Base-by-base conservation (phyloP, 106 monocot species). In the Agapanthus africanus region DNA sequence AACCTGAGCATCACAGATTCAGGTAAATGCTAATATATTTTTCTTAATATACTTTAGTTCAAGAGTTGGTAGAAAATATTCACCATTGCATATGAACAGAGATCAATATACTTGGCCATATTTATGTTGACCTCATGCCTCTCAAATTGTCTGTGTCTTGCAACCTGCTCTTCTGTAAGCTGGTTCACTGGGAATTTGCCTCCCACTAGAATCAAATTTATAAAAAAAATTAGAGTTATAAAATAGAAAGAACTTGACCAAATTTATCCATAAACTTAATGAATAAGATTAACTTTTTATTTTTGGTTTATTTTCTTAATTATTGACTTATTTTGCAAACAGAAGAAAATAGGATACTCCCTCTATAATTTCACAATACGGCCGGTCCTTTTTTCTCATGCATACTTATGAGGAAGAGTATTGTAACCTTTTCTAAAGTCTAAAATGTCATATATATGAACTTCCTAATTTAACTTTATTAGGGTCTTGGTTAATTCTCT, bases 141-240 rank as follows among this genome's bases (percentile, higher is more conserved):
- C 46, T 89, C 79, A 8, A 60, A 27, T 22, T 39, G 30, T 72
- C 77, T 79, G 46, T 70, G 75, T 35, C 71, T 71, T 70, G 11
- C 18, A 7, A 82, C 75, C 18, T 79, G 67, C 33, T 77, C 59
- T 32, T 79, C 70, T 34, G 64, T 22, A 19, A 89, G 63, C 54
- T 79, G 70, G 42, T 59, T 68, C 14, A 54, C 82, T 6, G 68
- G 85, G 71, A 85, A 81, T 39, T 63, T 77, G 47, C 56, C 79
- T 42, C 74, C 73, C 70, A 82, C 84, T 85, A 60, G 5, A 65
- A 75, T 66, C 4, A 33, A 28, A 9, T 11, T 57, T 15, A 4
- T 47, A 15, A 15, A 5, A 47, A 4, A 47, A 47, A 47, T 15
- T 15, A 47, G 19, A 56, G 56, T 56, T 22, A 1, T 7, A 56